phyloP scores from a whole-genome alignment of 169 alveolate genomes.

The Eimeria praecox region DNA sequence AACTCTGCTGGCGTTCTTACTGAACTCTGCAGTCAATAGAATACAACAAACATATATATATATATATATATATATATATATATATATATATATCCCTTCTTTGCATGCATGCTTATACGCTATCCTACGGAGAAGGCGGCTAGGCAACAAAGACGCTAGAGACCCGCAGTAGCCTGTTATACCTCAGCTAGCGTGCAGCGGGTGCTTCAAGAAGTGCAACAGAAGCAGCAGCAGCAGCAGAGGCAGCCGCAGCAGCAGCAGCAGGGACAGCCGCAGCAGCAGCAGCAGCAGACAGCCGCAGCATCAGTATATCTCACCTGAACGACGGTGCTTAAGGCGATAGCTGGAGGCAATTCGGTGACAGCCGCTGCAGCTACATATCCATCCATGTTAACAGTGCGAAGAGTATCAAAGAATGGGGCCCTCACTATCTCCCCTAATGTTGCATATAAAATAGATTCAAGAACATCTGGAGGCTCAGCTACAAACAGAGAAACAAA shows the following conservation, averaged over 20 bases:
- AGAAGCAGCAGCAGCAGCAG: neutral
- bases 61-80: neutral
- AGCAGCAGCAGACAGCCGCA: neutral
- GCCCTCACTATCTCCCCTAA: slow-evolving; percentile 68
- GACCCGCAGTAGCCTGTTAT: no score
- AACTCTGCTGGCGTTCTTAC: slow-evolving; percentile 46
- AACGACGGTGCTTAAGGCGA: slow-evolving; percentile 71
- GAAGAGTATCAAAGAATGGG: slow-evolving; percentile 77
- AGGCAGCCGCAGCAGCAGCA: neutral
- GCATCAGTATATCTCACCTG: slow-evolving; percentile 48
- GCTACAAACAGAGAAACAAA: slow-evolving; percentile 65
- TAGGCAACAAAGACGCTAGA: neutral
- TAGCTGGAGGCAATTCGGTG: slow-evolving; percentile 73
- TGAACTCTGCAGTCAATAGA: slow-evolving; percentile 49
- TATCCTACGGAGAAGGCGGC: neutral
- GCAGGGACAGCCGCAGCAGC: slow-evolving; percentile 1
- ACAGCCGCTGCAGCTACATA: slow-evolving; percentile 78
- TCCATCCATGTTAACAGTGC: slow-evolving; percentile 82
- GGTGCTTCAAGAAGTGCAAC: no score
- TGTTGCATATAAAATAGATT: slow-evolving; percentile 33
- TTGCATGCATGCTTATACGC: neutral
- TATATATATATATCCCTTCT: neutral
- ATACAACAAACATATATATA: neutral
- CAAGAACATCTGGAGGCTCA: slow-evolving; percentile 70
- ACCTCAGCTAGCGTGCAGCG: no score